A percentile compares a stretch with the other conserved stretches of the same genome.
Evolutionary conservation across 306 rosid species (phyloP).

Genomic region (Casuarina equisetifolia): DNA sequence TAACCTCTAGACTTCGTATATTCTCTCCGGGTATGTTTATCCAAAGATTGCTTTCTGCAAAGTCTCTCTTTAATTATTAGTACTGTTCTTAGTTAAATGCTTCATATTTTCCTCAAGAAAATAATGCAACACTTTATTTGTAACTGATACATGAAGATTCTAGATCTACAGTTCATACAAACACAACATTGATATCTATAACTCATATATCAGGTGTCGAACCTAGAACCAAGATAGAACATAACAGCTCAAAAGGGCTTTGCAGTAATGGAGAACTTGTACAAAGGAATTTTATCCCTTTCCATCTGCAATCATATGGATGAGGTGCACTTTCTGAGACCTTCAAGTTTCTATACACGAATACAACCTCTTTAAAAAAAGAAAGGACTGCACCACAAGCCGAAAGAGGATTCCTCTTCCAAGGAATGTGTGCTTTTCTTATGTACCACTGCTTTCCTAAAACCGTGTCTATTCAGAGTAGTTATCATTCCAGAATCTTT

Average conservation of each 20-base stretch:
- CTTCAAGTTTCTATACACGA: constrained; percentile 19
- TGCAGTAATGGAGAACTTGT: constrained; percentile 78
- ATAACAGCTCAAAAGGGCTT: constrained; percentile 83
- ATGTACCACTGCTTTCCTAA: constrained; percentile 14
- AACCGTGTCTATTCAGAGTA: constrained; percentile 16
- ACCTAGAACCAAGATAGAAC: constrained; percentile 41
- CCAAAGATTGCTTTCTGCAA: not conserved
- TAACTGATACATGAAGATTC: not conserved
- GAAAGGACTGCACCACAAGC: not conserved
- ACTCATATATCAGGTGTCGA: too few relatives aligned
- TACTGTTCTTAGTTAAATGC: not conserved
- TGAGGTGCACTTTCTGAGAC: constrained; percentile 38
- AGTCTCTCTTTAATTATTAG: not conserved
- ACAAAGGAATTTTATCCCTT: constrained; percentile 4
- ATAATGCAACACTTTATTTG: not conserved
- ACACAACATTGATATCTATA: not conserved
- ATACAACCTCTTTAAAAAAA: constrained; percentile 18
- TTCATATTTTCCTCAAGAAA: not conserved
- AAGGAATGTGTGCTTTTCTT: constrained; percentile 51
- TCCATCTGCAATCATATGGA: constrained; percentile 29
- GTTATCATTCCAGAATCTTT: constrained; percentile 32
- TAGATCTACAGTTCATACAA: not conserved
- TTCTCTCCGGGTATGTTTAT: constrained; percentile 15
- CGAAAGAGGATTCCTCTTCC: constrained; percentile 31
- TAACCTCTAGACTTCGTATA: constrained; percentile 11